Base-by-base conservation (phyloP, 2,329 filamentous ascomycete species). In the Trichoderma atrobrunneum region DNA sequence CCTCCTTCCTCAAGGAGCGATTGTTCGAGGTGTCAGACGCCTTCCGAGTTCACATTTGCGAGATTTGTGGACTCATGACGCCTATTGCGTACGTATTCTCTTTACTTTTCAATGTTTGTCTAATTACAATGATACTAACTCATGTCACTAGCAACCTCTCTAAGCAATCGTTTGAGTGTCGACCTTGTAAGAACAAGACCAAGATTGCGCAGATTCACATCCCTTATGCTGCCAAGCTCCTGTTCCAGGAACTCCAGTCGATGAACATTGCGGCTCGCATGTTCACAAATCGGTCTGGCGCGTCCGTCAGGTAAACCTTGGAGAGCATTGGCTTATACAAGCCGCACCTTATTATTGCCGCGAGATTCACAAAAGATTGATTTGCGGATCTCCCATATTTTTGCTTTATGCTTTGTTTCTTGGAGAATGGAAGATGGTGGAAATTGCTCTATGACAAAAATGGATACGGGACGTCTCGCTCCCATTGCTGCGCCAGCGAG, bases 181-280 rank as follows among this genome's bases (percentile, higher is more conserved):
- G 96, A 71, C 94, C 96, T 39, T 99, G 96, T 89, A 96, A 97
- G 86, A 99, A 99, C 87, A 98, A 98, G 89, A 98, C 95, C 75
- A 94, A 93, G 85, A 98, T 99, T 81, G 96, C 95, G 6, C 96
- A 99, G 83, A 92, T 99, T 71, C 94, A 98, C 81, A 97, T 99
- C 75, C 96, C 96, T 0, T 99, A 99, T 80, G 96, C 96, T 3
- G 96, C 96, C 73, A 99, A 99, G 86, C 87, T 99, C 64, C 89
- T 99, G 65, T 99, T 99, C 91, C 96, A 99, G 85, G 96, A 99
- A 85, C 86, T 99, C 76, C 93, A 95, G 80, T 92, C 94, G 64
- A 99, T 99, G 96, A 98, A 98, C 82, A 98, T 99, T 82, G 95
- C 96, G 12, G 92, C 95, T 36, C 91, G 96, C 81, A 95, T 99